Conservation (phyloP, 805 yeast species). For the Metschnikowia henanensis region DNA sequence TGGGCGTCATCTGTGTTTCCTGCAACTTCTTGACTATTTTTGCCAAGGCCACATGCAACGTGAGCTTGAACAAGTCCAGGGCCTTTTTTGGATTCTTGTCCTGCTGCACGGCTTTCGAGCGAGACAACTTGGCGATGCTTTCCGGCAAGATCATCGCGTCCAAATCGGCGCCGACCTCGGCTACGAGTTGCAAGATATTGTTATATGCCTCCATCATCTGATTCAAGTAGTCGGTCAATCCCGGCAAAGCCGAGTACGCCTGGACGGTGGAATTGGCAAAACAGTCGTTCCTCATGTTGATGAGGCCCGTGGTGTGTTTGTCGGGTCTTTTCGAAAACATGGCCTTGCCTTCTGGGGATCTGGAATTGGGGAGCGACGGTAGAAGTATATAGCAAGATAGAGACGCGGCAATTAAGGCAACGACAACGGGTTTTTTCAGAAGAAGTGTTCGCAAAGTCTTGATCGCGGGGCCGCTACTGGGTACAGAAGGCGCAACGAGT, state of each 20-base stretch:
- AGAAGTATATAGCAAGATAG: conserved; percentile 14
- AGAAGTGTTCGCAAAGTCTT: neutral
- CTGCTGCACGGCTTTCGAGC: conserved; percentile 13
- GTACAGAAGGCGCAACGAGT: neutral
- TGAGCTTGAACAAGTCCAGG: conserved; percentile 34
- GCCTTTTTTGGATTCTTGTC: conserved; percentile 11
- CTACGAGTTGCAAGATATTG: conserved; percentile 21
- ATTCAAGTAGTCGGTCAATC: conserved; percentile 57
- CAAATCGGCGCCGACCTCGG: conserved; percentile 10
- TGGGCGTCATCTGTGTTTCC: conserved; percentile 53
- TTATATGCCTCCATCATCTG: conserved; percentile 32
- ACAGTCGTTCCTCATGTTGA: conserved; percentile 84
- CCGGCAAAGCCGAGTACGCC: conserved; percentile 65
- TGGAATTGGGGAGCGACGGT: conserved; percentile 13
- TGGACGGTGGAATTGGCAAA: conserved; percentile 90
- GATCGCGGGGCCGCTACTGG: neutral
- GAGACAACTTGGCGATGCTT: conserved; percentile 19
- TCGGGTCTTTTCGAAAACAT: conserved; percentile 62
- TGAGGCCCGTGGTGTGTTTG: conserved; percentile 76
- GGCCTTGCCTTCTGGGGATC: neutral
- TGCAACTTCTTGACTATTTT: conserved; percentile 56
- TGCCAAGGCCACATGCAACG: conserved; percentile 59
- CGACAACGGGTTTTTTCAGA: neutral
- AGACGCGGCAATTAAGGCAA: conserved; percentile 4
- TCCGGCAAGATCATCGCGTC: conserved; percentile 14